phyloP scores from a whole-genome alignment of 106 monocot genomes.

The Dactylorhiza incarnata region DNA sequence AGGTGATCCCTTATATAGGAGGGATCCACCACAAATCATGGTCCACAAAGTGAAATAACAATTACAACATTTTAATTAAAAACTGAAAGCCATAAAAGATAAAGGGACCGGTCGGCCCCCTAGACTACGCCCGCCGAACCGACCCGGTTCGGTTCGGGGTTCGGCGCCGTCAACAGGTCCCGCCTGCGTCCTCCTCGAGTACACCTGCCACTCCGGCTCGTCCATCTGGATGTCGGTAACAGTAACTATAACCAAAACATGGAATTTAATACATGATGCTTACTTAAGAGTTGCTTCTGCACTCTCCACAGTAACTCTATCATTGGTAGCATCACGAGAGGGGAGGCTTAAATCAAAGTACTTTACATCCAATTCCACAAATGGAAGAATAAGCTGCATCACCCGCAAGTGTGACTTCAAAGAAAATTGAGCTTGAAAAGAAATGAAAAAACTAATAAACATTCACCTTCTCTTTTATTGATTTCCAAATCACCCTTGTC shows the following conservation, averaged over 20 bases:
- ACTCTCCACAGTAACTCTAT: constrained; percentile 86
- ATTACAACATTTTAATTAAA: no score
- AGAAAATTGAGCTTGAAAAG: background rate
- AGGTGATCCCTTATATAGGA: no score
- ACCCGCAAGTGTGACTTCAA: constrained; percentile 8
- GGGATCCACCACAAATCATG: no score
- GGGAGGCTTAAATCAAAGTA: constrained; percentile 84
- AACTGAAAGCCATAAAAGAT: no score
- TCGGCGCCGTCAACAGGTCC: no score
- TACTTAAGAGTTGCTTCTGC: constrained; percentile 95
- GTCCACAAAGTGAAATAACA: no score
- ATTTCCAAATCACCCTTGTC: constrained; percentile 91
- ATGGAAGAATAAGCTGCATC: constrained; percentile 91
- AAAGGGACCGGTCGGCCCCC: no score
- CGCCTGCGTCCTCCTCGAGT: no score
- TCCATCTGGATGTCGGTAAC: no score
- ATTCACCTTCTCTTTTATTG: constrained; percentile 88
- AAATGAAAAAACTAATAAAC: background rate
- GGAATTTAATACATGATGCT: background rate
- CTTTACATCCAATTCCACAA: constrained; percentile 92
- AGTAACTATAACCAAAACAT: background rate
- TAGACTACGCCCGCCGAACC: no score
- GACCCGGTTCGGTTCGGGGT: no score
- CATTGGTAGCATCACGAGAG: constrained; percentile 88
- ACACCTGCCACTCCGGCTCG: no score